These are phyloP conservation scores for Cnidoscolus chayamansa DNA, from an alignment of 441 rosid species.

Conservation along the genomic window DNA sequence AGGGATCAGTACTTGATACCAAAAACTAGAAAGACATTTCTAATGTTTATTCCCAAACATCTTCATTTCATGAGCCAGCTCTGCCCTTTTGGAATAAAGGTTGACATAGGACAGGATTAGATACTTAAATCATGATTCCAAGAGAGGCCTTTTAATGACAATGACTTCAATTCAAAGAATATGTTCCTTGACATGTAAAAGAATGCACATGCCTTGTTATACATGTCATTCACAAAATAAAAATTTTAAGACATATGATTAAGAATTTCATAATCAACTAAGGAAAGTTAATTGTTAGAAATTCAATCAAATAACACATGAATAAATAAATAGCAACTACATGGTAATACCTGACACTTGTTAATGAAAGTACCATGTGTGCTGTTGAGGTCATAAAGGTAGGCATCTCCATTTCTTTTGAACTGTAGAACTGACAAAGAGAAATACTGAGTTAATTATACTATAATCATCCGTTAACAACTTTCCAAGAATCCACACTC, in stretches of 20 bases:
- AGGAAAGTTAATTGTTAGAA: background rate
- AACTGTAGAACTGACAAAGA: slow-evolving; percentile 69
- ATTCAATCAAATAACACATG: background rate
- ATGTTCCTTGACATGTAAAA: background rate
- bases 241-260: background rate
- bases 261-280: background rate
- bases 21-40: background rate
- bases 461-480: background rate
- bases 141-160: background rate
- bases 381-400: slow-evolving; percentile 78
- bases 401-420: slow-evolving; percentile 75
- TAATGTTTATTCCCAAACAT: background rate
- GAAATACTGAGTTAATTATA: slow-evolving; percentile 15
- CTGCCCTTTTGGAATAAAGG: background rate
- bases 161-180: background rate
- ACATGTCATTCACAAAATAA: background rate
- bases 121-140: background rate
- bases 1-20: background rate
- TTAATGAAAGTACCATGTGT: slow-evolving; percentile 80
- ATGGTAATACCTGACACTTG: slow-evolving; percentile 60
- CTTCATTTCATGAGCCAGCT: background rate
- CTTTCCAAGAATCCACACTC: background rate
- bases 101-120: background rate
- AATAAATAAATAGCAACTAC: background rate
- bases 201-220: background rate